A percentile compares a stretch with the other conserved stretches of the same genome.
phyloP scores from a whole-genome alignment of 768 basidiomycete species.

The Suillus subluteus region DNA sequence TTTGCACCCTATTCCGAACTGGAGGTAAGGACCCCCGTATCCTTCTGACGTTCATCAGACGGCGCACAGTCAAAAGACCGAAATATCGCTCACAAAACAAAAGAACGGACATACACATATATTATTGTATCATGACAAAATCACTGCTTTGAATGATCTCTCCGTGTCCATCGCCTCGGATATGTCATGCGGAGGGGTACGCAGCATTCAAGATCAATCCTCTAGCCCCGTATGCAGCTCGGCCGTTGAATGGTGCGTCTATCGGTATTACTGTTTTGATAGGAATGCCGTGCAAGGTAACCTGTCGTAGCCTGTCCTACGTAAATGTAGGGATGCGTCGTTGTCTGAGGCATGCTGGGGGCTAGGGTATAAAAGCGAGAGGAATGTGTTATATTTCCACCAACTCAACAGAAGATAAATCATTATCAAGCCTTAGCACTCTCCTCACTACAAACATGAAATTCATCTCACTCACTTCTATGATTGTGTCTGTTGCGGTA shows the following conservation, averaged over 20 bases:
- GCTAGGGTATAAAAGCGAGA: neutral
- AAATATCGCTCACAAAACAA: neutral
- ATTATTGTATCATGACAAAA: neutral
- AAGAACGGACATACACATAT: neutral
- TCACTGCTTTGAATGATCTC: neutral
- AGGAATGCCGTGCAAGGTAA: neutral
- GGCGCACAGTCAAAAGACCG: neutral
- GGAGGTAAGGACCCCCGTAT: neutral
- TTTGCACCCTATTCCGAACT: neutral
- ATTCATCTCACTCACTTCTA: constrained; percentile 3
- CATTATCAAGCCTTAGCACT: neutral
- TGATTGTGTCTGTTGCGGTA: constrained; percentile 3
- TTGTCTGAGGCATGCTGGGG: neutral
- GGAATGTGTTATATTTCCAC: neutral
- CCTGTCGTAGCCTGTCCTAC: neutral
- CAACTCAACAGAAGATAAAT: constrained; percentile 5
- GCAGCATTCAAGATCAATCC: neutral
- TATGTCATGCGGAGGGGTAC: neutral
- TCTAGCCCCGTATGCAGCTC: neutral
- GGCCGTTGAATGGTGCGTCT: neutral
- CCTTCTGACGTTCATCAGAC: neutral
- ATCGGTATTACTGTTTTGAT: neutral
- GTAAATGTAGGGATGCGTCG: neutral
- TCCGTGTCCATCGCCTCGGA: neutral
- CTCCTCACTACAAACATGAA: neutral